These are phyloP conservation scores for Thinopyrum elongatum DNA, from an alignment of 176 grass and related monocot species.

Conservation along the genomic window DNA sequence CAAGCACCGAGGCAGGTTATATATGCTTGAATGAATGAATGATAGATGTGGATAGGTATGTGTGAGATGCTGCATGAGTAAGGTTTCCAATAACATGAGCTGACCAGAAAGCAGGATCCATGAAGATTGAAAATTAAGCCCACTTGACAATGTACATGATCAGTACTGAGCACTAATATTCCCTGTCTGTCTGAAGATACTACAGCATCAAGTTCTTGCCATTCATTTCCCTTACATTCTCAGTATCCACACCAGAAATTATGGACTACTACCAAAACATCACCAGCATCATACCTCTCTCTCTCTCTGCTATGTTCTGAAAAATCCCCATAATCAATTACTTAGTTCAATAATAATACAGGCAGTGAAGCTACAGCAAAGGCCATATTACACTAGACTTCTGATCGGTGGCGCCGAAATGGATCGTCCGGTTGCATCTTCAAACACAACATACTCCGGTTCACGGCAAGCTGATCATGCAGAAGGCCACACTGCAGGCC, in stretches of 20 bases:
- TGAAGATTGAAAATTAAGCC: slow-evolving; percentile 33
- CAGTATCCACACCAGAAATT: slow-evolving; percentile 18
- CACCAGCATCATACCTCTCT: slow-evolving; percentile 24
- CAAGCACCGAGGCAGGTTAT: background rate
- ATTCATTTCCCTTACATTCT: slow-evolving; percentile 35
- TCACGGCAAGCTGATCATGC: slow-evolving; percentile 30
- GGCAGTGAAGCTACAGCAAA: slow-evolving; percentile 44
- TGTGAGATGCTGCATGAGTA: slow-evolving; percentile 19
- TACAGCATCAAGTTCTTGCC: slow-evolving; percentile 37
- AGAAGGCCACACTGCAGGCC: slow-evolving; percentile 43
- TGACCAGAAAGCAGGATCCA: slow-evolving; percentile 31
- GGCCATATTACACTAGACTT: slow-evolving; percentile 35
- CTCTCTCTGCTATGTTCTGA: slow-evolving; percentile 30
- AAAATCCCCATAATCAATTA: slow-evolving; percentile 40
- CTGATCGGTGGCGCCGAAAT: slow-evolving; percentile 18
- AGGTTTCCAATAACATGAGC: slow-evolving; percentile 25
- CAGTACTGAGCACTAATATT: slow-evolving; percentile 27
- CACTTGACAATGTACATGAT: slow-evolving; percentile 37
- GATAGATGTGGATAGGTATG: slow-evolving; percentile 24
- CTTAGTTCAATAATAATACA: slow-evolving; percentile 57
- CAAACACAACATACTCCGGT: slow-evolving; percentile 39
- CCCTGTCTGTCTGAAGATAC: slow-evolving; percentile 27
- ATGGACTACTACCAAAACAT: slow-evolving; percentile 20
- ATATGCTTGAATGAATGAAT: background rate
- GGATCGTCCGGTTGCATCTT: background rate